Base-by-base conservation (phyloP, 805 yeast genomes). In the Cyberlindnera maritima region DNA sequence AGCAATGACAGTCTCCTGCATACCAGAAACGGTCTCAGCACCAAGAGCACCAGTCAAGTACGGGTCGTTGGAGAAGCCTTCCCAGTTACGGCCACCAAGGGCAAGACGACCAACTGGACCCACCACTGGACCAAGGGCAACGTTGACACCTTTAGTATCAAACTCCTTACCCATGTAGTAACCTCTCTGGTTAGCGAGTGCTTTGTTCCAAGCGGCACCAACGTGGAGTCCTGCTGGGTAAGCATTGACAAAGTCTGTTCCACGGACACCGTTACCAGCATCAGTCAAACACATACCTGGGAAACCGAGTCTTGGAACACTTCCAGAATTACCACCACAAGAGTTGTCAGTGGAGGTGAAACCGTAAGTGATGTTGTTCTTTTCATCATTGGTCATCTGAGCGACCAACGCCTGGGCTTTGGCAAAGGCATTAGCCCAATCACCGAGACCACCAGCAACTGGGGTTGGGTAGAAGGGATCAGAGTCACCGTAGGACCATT, bases 211-310 rank as follows among this genome's bases (percentile, higher is more conserved):
- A 13, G 48, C 5, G 11, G 48, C 48, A 36, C 48, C 48, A 26
- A 36, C 39, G 29, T 45, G 48, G 31, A 45, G 19, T 15, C 44
- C 48, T n/a, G 48, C 40, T 7, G 48, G 48, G 31, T 40, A 45
- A 4, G 44, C 44, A 36, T 40, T 45, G 31, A 45, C 44, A 9
- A 45, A 28, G 21, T 45, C 48, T 10, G 48, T 28, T 12, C 41
- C 44, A 40, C 44, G 48, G 14, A 45, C 48, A 45, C 48, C 48
- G 19, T 45, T 45, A 21, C 48, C 48, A 7, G 48, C 48, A 28
- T 45, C 48, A 4, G 43, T 28, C 10, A 45, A 14, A 32, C 48
- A 45, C 19, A 45, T 21, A 17, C 48, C 48, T 36, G 44, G 41
- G 44, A 36, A 39, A 2, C 41, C 44, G 5, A 45, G 17, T 23